Evolutionary conservation across 345 rosid genomes (phyloP), one percentile per base, ranked within the genome.

Genomic region (Geranium brycei): DNA sequence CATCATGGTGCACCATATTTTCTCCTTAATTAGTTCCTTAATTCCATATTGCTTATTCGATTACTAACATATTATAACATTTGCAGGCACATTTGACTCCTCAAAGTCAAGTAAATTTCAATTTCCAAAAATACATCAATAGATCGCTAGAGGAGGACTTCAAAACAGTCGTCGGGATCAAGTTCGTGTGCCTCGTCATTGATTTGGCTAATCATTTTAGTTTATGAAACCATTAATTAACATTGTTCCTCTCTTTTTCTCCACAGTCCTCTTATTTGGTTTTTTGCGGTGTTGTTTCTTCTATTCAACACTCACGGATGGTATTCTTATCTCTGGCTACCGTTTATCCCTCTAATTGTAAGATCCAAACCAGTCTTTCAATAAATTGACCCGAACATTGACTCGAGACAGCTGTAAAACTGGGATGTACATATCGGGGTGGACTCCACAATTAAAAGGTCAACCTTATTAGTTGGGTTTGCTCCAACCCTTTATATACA

Each of bases 141-240:
- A 82, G 96, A 73, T 90, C 97, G 61, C 78, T 93, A 35, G 95
- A 93, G 60, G 95, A 90, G 61, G 99, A 93, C 67, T 90, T 93
- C 75, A 88, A 83, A 72, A 89, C 75, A 30, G 88, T 93, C 2
- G 96, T 93, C 5, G 97, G 96, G 19, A 90, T 91, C 68, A 86
- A 87, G 97, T 90, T 19, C 13, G 64, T 65, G 3, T 38, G n/a
- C 58, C 7, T 11, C 0, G 2, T 15, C 7, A 59, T 28, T 53
- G 3, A n/a, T 41, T 23, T 23, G 28, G 28, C 28, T 23, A 23
- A 7, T 1, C 16, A 31, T 41, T 15, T 11, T 13, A 4, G 3
- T 5, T 16, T n/a, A 15, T 17, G 19, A 1, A 28, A 16, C 12
- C 38, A 11, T 51, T 19, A 17, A 23, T 64, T 23, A 7, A 1